Conservation (phyloP, 2,329 filamentous ascomycete genomes). For the Chaetomium sp. region DNA sequence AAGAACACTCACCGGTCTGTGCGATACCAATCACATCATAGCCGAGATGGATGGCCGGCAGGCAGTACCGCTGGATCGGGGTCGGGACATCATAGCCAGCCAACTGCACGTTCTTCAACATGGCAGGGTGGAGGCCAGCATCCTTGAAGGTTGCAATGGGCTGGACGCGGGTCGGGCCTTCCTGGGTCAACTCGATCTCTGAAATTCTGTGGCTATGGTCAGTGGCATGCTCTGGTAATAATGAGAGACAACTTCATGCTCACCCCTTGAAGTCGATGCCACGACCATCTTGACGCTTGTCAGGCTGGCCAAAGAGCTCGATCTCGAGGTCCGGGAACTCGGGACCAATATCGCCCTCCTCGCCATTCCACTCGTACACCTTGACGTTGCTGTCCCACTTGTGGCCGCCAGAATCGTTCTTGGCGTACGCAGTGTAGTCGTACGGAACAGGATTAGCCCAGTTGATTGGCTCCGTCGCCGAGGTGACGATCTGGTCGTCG, state of each 20-base stretch:
- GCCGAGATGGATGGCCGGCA: slow-evolving; percentile 70
- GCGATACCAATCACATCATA: slow-evolving; percentile 83
- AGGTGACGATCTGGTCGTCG: background rate
- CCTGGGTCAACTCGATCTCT: slow-evolving; percentile 50
- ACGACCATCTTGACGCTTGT: slow-evolving; percentile 37
- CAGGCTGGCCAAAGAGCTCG: slow-evolving; percentile 62
- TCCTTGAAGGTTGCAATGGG: slow-evolving; percentile 58
- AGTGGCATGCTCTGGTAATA: slow-evolving; percentile 13
- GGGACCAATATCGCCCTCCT: slow-evolving; percentile 80
- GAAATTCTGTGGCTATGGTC: slow-evolving; percentile 41
- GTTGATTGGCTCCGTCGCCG: slow-evolving; percentile 22
- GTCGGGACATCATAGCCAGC: slow-evolving; percentile 69
- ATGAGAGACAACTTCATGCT: slow-evolving; percentile 25
- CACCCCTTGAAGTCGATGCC: slow-evolving; percentile 61
- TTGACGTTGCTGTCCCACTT: slow-evolving; percentile 50
- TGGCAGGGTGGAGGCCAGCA: slow-evolving; percentile 77
- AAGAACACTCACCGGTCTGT: slow-evolving; percentile 70
- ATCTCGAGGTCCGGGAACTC: slow-evolving; percentile 62
- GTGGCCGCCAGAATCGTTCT: slow-evolving; percentile 12
- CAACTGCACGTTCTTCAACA: slow-evolving; percentile 70
- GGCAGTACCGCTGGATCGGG: slow-evolving; percentile 77
- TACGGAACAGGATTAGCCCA: slow-evolving; percentile 44
- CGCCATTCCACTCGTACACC: slow-evolving; percentile 78
- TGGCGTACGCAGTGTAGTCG: slow-evolving; percentile 27
- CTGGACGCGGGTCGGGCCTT: slow-evolving; percentile 46